Evolutionary conservation across 2,329 filamentous ascomycete genomes (phyloP), one percentile per base, ranked within the genome.

Genomic region (Peltaster fructicola): DNA sequence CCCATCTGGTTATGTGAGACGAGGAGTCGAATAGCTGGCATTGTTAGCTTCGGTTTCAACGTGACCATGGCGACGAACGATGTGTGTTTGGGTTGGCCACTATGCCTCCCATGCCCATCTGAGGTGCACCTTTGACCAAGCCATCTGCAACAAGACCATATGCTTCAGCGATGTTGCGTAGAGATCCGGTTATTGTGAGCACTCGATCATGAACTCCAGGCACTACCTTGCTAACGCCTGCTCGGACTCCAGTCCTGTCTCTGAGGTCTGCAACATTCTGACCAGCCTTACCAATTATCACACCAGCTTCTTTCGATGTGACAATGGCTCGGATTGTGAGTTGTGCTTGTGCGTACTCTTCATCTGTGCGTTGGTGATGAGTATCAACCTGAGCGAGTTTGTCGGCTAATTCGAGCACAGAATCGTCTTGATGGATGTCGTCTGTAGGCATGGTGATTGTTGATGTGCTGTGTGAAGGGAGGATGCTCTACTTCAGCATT

Each of bases 1-100:
- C 88, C 88, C 88, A 98, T 98, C 58, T 98, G 88, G 54, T 95
- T 95, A 62, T 98, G 85, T 16, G 88, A 98, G 54, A 98, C 95
- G 50, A 98, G 74, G 15, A 98, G 73, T 49, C 92, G 92, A 53
- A 98, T 79, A 33, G 88, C 88, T 98, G 39, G 19, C 17, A 24
- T 13, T 17, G 15, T 17, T 25, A 33, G 27, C 27, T 23, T 19
- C 17, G 7, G 24, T 29, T 14, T 11, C 10, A 14, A 11, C 14
- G 22, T 7, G 24, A 28, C 14, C 11, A 13, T 21, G 15, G 11
- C 14, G 28, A 65, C 80, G 56, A 74, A 98, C 88, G 81, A 53
- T 95, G 88, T 41, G 85, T 93, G 44, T 85, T 85, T 44, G 78
- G 88, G 53, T 67, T 81, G 43, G 76, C 67, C 37, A 91, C 68